phyloP scores from a whole-genome alignment of 2,329 filamentous ascomycete species.

The Lachnellula subtilissima region DNA sequence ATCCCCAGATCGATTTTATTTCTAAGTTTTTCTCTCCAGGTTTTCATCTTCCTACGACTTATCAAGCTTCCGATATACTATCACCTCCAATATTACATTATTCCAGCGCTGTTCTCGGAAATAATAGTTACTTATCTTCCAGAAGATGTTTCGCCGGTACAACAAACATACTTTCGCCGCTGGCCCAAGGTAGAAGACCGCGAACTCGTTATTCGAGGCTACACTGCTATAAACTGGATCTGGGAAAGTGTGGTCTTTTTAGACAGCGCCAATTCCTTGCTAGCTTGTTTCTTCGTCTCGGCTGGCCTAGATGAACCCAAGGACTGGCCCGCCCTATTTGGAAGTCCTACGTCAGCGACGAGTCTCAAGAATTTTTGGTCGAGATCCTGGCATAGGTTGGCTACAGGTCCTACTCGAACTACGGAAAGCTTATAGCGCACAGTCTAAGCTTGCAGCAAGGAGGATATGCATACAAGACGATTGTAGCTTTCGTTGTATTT shows the following conservation, averaged over 20 bases:
- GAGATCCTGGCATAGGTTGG: neutral
- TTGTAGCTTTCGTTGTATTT: neutral
- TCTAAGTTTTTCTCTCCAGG: no score
- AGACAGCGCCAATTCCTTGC: neutral
- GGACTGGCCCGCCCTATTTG: neutral
- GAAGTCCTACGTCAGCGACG: neutral
- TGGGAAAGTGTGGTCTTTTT: neutral
- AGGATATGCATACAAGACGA: neutral
- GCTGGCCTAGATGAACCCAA: neutral
- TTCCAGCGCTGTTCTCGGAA: neutral
- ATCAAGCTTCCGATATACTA: slow-evolving; percentile 1
- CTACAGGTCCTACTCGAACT: neutral
- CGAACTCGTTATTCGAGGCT: neutral
- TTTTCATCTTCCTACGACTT: neutral
- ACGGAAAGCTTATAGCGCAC: neutral
- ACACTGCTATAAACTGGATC: neutral
- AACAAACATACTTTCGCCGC: neutral
- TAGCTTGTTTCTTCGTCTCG: neutral
- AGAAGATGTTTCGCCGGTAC: neutral
- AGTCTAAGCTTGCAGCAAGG: neutral
- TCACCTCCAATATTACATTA: neutral
- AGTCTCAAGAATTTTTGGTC: neutral
- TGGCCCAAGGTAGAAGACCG: neutral
- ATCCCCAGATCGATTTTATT: no score
- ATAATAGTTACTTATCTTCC: neutral